A percentile compares a stretch with the other conserved stretches of the same genome.
These are phyloP conservation scores for Canna indica DNA, from an alignment of 176 grass and related monocot species.

Conservation along the genomic window DNA sequence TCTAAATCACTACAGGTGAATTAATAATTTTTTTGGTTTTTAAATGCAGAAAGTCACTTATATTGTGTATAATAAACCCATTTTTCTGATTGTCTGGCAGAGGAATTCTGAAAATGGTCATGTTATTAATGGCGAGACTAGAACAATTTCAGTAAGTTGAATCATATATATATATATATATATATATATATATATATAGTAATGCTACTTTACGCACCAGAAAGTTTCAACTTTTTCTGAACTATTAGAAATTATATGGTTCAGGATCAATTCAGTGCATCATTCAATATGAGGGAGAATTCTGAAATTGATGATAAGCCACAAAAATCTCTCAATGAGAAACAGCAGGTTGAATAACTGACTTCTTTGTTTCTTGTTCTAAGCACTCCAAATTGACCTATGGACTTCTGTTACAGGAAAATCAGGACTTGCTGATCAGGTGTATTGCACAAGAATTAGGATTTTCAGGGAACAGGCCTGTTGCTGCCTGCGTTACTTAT, in stretches of 20 bases:
- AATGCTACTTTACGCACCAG: background rate
- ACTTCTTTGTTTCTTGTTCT: background rate
- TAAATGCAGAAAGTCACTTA: background rate
- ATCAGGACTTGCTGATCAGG: constrained; percentile 93
- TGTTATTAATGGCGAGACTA: constrained; percentile 43
- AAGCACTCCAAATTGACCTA: background rate
- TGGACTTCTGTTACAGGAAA: constrained; percentile 45
- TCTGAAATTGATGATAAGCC: constrained; percentile 87
- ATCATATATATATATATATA: no score
- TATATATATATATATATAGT: no score
- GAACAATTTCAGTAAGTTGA: constrained; percentile 46
- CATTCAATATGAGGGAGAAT: constrained; percentile 56
- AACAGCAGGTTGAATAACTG: constrained; percentile 58
- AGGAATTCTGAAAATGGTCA: constrained; percentile 62
- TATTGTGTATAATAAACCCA: background rate
- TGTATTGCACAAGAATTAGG: constrained; percentile 84
- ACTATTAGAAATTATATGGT: background rate
- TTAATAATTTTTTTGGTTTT: constrained; percentile 5
- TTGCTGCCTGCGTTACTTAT: constrained; percentile 93
- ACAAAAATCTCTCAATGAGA: constrained; percentile 91
- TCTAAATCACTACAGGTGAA: constrained; percentile 91
- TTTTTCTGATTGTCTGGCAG: constrained; percentile 38
- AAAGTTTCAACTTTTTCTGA: background rate
- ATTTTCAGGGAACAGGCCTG: constrained; percentile 74
- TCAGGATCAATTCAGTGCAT: constrained; percentile 49